These are phyloP conservation scores for Lachancea lanzarotensis DNA, from an alignment of 805 yeast species.

Conservation along the genomic window DNA sequence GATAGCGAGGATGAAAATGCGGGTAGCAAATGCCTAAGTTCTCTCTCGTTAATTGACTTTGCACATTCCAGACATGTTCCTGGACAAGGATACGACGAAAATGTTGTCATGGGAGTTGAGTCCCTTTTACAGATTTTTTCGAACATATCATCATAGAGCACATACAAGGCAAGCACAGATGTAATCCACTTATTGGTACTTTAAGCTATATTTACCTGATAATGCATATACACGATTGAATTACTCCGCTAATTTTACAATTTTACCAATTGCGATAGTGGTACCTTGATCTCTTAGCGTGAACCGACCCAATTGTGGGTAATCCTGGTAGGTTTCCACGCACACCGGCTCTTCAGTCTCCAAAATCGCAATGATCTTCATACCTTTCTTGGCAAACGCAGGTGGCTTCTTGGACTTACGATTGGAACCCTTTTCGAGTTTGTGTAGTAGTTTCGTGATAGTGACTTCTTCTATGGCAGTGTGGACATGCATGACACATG, in stretches of 20 bases:
- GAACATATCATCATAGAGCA: conserved; percentile 1
- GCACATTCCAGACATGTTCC: conserved; percentile 72
- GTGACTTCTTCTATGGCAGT: conserved; percentile 96
- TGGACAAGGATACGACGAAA: conserved; percentile 65
- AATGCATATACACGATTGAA: background rate
- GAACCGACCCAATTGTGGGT: conserved; percentile 96
- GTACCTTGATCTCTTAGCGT: conserved; percentile 98
- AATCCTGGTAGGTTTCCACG: conserved; percentile 85
- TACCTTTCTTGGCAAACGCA: conserved; percentile 97
- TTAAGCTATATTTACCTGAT: conserved; percentile 1
- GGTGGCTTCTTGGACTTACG: conserved; percentile 95
- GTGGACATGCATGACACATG: conserved; percentile 98
- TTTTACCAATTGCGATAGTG: conserved; percentile 97
- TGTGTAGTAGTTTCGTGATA: conserved; percentile 76
- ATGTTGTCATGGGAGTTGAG: conserved; percentile 62
- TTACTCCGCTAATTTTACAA: conserved; percentile 71
- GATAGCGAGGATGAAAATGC: conserved; percentile 23
- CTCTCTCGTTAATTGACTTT: conserved; percentile 73
- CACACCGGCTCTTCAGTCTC: conserved; percentile 86
- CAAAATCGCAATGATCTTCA: conserved; percentile 91
- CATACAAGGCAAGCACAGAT: conserved; percentile 1
- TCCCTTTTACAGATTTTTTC: conserved; percentile 46
- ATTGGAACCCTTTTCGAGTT: conserved; percentile 93
- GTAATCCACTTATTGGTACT: too few relatives aligned
- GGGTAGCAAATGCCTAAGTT: conserved; percentile 39